phyloP scores from a whole-genome alignment of 768 basidiomycete species.

The Lepiota brunneoincarnata region DNA sequence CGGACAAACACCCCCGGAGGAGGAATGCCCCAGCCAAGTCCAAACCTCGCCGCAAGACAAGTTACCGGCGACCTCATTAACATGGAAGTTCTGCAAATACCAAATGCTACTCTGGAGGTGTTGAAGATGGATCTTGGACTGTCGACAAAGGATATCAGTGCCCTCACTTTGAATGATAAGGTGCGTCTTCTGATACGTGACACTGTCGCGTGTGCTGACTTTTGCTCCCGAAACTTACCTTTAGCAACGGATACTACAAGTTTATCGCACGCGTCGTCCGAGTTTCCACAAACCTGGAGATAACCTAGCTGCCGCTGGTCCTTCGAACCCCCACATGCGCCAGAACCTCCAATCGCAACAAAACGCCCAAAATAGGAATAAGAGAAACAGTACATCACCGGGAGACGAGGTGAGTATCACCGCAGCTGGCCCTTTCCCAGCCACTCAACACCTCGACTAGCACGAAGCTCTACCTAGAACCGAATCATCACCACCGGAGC shows the following conservation, averaged over 20 bases:
- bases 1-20: constrained; percentile 51
- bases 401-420: constrained; percentile 49
- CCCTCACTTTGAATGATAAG: constrained; percentile 57
- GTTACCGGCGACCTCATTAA: constrained; percentile 26
- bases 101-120: constrained; percentile 25
- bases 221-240: constrained; percentile 3
- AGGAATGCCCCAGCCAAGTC: constrained; percentile 53
- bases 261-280: constrained; percentile 7
- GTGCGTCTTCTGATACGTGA: constrained; percentile 31
- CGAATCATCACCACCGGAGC: constrained; percentile 55
- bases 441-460: constrained; percentile 22
- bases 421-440: constrained; percentile 7
- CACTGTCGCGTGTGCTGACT: neutral
- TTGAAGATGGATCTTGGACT: constrained; percentile 43
- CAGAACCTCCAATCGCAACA: constrained; percentile 17
- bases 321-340: constrained; percentile 36
- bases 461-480: constrained; percentile 46
- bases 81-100: constrained; percentile 40
- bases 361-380: constrained; percentile 30
- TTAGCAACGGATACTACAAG: constrained; percentile 35
- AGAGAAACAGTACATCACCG: constrained; percentile 57
- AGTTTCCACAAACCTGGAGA: constrained; percentile 16
- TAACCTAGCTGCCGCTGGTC: constrained; percentile 39
- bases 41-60: constrained; percentile 50
- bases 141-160: constrained; percentile 41